A percentile compares a stretch with the other conserved stretches of the same genome.
These are phyloP conservation scores for Paraphoma sp. DNA, from an alignment of 2,329 filamentous ascomycete species.

Conservation along the genomic window DNA sequence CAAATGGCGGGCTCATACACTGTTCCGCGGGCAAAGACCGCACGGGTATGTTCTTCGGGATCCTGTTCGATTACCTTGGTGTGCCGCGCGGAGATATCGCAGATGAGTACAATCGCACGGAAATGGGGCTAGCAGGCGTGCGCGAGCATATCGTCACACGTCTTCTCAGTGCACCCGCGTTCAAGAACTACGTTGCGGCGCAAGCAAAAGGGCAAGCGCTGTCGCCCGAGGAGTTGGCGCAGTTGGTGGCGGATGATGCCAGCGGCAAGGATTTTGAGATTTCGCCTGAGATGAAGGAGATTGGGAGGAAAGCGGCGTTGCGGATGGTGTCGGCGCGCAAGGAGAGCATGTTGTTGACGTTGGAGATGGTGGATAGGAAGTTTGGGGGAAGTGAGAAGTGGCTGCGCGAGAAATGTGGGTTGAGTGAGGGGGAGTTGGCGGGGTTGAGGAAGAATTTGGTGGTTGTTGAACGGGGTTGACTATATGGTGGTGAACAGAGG, in stretches of 20 bases:
- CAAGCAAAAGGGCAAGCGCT: conserved; percentile 23
- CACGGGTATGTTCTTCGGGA: conserved; percentile 72
- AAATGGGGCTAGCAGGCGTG: conserved; percentile 61
- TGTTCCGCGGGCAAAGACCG: conserved; percentile 81
- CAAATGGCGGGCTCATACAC: conserved; percentile 64
- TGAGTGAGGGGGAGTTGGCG: conserved; percentile 63
- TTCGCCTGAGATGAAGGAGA: conserved; percentile 24
- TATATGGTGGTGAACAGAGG: neutral
- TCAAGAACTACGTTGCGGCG: conserved; percentile 30
- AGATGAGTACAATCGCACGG: conserved; percentile 72
- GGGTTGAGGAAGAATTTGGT: conserved; percentile 48
- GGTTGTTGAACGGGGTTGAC: conserved; percentile 15
- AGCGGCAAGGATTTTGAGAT: conserved; percentile 41
- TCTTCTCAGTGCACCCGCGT: conserved; percentile 50
- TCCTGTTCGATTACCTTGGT: conserved; percentile 69
- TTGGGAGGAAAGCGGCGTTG: conserved; percentile 35
- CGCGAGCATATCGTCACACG: conserved; percentile 57
- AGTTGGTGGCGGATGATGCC: conserved; percentile 48
- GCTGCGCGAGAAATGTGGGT: conserved; percentile 63
- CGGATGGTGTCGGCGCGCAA: conserved; percentile 49
- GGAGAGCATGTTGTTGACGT: conserved; percentile 59
- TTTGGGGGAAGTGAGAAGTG: conserved; percentile 72
- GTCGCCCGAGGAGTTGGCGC: conserved; percentile 59
- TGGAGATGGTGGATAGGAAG: conserved; percentile 63
- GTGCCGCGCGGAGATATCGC: conserved; percentile 65